Base-by-base conservation (phyloP, 192 early-diverging fungal genomes). In the Oehlia diaphana region DNA sequence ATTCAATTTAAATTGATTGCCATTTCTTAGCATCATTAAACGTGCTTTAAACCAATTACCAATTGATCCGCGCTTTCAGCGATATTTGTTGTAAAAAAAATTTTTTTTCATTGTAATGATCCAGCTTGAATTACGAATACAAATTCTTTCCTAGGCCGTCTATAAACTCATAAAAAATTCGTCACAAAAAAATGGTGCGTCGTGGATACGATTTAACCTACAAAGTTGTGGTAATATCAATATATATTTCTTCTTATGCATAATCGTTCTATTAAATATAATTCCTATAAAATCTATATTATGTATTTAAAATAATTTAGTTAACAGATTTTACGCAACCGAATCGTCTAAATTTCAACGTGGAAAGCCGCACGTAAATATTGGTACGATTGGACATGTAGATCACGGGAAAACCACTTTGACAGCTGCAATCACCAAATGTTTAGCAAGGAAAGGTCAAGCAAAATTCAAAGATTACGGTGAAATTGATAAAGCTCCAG, bases 371-470 rank as follows among this genome's bases (percentile, higher is more conserved):
- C 26, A 26, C 26, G 26, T 26, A 26, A 99, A 99, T 88, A 95
- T 99, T 81, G 97, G 97, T 78, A 98, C 97, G 50, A 98, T 99
- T 82, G 98, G 98, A 66, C 98, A 99, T 87, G 97, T 99, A 79
- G 97, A 99, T 85, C 97, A 98, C 91, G 97, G 96, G 75, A 99
- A 98, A 91, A 97, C 98, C 33, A 97, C 98, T 50, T 92, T 98
- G 82, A 97, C 98, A 23, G 98, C 98, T 53, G 98, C 98, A 79
- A 99, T 99, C 83, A 98, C 98, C 75, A 98, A 97, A 88, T 96
- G 96, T 44, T 91, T 98, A 69, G 92, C 93, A 70, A 84, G 87
- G 75, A 80, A 82, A 50, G 95, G 95, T 75, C 90, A 92, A 73
- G 95, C 95, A 31, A 84, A 97, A 88, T 98, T 96, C 91, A 92